Percentiles rank a stretch among this genome's conserved stretches.
Conservation (phyloP, 176 grass and related monocot species). For the Carex myosuroides region DNA sequence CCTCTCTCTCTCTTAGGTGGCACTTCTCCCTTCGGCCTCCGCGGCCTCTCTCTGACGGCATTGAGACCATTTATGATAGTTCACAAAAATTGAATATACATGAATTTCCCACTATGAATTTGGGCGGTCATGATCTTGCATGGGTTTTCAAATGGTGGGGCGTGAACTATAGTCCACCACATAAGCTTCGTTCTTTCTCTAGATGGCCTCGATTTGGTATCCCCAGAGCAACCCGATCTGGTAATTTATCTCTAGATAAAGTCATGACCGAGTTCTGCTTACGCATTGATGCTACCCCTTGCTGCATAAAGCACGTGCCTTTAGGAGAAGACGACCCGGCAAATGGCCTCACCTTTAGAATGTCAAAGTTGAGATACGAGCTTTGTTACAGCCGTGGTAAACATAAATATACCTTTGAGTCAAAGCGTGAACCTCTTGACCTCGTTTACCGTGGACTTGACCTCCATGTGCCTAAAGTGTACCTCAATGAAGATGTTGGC, state of each 20-base stretch:
- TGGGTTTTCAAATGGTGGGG: constrained; percentile 99
- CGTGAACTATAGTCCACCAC: constrained; percentile 91
- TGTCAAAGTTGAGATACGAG: constrained; percentile 98
- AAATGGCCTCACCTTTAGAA: constrained; percentile 88
- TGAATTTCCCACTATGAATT: constrained; percentile 80
- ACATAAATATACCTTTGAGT: constrained; percentile 92
- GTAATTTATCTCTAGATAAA: constrained; percentile 97
- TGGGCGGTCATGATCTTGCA: constrained; percentile 94
- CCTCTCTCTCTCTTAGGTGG: constrained; percentile 94
- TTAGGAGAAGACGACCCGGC: constrained; percentile 88
- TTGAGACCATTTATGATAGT: constrained; percentile 37
- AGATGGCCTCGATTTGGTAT: constrained; percentile 93
- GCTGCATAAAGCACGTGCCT: constrained; percentile 87
- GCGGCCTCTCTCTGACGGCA: constrained; percentile 40
- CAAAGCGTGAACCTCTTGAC: constrained; percentile 86
- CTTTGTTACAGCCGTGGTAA: constrained; percentile 96
- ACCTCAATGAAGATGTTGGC: constrained; percentile 58
- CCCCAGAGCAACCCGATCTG: constrained; percentile 73
- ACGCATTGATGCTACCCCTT: constrained; percentile 85
- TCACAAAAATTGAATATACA: constrained; percentile 39
- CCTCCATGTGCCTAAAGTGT: constrained; percentile 72
- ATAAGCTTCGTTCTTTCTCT: constrained; percentile 93
- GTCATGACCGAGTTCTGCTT: constrained; percentile 97
- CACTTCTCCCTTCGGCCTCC: constrained; percentile 84
- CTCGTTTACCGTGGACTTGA: constrained; percentile 97